A percentile compares a stretch with the other conserved stretches of the same genome.
Evolutionary conservation across 2,329 filamentous ascomycete species (phyloP).

Genomic region (Tolypocladium tundrense): DNA sequence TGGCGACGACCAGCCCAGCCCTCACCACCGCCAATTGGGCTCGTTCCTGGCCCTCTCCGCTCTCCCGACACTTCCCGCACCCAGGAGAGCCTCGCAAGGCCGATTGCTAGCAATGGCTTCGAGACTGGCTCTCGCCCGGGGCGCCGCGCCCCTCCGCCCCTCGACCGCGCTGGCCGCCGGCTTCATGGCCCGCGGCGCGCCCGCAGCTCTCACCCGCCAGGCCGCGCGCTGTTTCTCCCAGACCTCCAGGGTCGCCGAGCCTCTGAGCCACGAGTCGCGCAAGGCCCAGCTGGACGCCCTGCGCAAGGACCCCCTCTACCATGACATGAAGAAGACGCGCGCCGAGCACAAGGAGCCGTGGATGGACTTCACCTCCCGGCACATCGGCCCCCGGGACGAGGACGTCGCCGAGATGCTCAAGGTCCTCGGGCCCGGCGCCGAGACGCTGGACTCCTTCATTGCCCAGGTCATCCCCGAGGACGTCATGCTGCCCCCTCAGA

Average conservation of each 20-base stretch:
- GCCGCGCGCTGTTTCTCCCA: constrained; percentile 8
- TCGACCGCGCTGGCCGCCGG: constrained; percentile 5
- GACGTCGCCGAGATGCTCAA: constrained; percentile 71
- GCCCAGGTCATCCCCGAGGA: constrained; percentile 72
- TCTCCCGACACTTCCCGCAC: background rate
- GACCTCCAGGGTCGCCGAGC: constrained; percentile 6
- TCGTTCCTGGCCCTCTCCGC: background rate
- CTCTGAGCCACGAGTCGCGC: constrained; percentile 1
- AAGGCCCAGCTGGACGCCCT: constrained; percentile 6
- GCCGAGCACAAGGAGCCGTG: constrained; percentile 11
- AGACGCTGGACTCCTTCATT: constrained; percentile 72
- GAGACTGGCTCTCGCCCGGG: constrained; percentile 13
- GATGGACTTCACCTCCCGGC: constrained; percentile 58
- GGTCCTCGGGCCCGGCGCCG: constrained; percentile 62
- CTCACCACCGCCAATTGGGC: background rate
- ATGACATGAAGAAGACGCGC: constrained; percentile 11
- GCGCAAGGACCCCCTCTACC: constrained; percentile 11
- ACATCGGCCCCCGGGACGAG: constrained; percentile 71
- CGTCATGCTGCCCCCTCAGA: constrained; percentile 41
- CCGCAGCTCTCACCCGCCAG: background rate
- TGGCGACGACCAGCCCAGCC: background rate
- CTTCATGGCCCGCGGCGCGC: constrained; percentile 2
- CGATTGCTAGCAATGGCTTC: constrained; percentile 14
- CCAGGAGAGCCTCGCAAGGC: background rate
- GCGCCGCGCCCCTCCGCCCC: constrained; percentile 10